phyloP scores from a whole-genome alignment of 2,329 filamentous ascomycete genomes.

The Thielaviopsis euricoi region DNA sequence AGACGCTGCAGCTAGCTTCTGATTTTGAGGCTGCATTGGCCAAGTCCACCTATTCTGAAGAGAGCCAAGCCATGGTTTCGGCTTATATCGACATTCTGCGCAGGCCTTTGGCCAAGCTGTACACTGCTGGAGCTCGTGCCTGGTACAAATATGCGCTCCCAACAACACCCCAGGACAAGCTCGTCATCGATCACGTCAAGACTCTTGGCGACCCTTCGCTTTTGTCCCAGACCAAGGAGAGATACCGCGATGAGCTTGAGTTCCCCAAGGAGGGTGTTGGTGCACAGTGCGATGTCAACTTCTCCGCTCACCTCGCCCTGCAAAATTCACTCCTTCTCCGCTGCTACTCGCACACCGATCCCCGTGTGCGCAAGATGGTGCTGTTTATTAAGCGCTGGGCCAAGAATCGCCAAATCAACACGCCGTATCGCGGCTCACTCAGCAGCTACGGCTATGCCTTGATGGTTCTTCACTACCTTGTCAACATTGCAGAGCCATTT shows the following conservation, averaged over 20 bases:
- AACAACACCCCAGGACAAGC: slow-evolving; percentile 18
- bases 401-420: slow-evolving; percentile 71
- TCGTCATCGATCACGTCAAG: slow-evolving; percentile 27
- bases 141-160: slow-evolving; percentile 20
- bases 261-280: slow-evolving; percentile 62
- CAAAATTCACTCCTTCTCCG: slow-evolving; percentile 72
- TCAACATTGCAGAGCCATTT: slow-evolving; percentile 65
- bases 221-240: slow-evolving; percentile 27
- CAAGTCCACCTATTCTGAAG: slow-evolving; percentile 26
- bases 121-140: slow-evolving; percentile 5
- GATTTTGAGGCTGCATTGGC: slow-evolving; percentile 39
- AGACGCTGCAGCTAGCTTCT: slow-evolving; percentile 35
- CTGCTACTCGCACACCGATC: slow-evolving; percentile 67
- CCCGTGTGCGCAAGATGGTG: slow-evolving; percentile 60
- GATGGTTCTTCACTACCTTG: slow-evolving; percentile 81
- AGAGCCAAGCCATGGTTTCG: not conserved
- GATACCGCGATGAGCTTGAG: slow-evolving; percentile 47
- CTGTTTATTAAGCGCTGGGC: slow-evolving; percentile 87
- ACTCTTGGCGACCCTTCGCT: slow-evolving; percentile 32
- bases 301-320: slow-evolving; percentile 65
- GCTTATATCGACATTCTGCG: slow-evolving; percentile 10
- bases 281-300: slow-evolving; percentile 88
- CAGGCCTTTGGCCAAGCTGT: slow-evolving; percentile 4
- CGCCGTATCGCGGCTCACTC: slow-evolving; percentile 68
- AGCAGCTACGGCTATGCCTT: slow-evolving; percentile 84